Evolutionary conservation across 495 filamentous ascomycete genomes (phyloP), one percentile per base, ranked within the genome.

Genomic region (Penicillium longicatenatum): DNA sequence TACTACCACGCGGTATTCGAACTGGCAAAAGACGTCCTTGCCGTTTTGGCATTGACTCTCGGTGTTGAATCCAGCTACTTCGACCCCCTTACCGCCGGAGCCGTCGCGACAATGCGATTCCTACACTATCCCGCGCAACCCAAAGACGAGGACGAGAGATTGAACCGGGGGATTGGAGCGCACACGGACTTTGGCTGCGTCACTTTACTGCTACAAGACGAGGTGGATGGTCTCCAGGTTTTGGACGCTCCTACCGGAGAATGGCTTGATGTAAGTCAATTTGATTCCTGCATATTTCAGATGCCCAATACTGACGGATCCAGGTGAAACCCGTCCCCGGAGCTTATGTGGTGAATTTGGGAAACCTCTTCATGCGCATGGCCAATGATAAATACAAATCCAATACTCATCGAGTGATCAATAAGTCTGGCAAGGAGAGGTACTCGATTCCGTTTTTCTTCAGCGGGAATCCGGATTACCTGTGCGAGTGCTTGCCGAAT

Each of bases 371-470:
- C 55, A 84, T 83, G 83, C 75, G 82, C 53, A 84, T 83, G 82
- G 79, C 79, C 22, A 85, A 85, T 63, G 81, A 84, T 62, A 75
- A 74, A 33, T 71, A 83, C 50, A 82, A 79, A 55, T 83, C 80
- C 10, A 83, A 81, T 24, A 77, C 78, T 21, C 82, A 83, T 60
- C 79, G 80, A 0, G 81, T 84, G 3, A 78, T 76, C 14, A 73
- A 79, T 30, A 80, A 81, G 54, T 67, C 68, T 1, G 68, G 75
- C 5, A 63, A 57, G 11, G 71, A 81, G 46, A 67, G 83, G 52
- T 87, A 87, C 61, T 84, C 81, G 22, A 86, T 86, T 59, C 83
- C 83, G 14, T 87, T 81, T 67, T 87, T 86, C 66, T 76, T 84
- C 42, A 78, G 76, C 37, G 80, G 82, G 4, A 81, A 86, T 56